Evolutionary conservation across 495 filamentous ascomycete species (phyloP), one percentile per base, ranked within the genome.

Genomic region (Penicillium crystallinum): DNA sequence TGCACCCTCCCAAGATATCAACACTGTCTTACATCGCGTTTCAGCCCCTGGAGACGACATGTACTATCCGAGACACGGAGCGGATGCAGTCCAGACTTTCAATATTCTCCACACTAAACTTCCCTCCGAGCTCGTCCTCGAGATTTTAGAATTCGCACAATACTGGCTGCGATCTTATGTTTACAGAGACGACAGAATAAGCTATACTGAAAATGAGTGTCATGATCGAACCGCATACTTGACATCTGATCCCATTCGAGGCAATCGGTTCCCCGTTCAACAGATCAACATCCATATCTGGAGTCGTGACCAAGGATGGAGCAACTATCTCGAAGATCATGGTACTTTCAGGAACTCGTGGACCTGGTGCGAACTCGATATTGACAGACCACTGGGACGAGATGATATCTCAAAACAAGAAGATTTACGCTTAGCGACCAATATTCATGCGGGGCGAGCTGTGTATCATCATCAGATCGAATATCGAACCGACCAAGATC

Each of bases 301-400:
- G 30, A 79, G 74, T 51, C 65, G 68, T 38, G 82, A 86, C 46
- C 82, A 86, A 54, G 82, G 81, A 9, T 82, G 71, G 69, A 72
- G 73, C 30, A 64, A 63, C n/a, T 46, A 57, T 1, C 12, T 2
- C 7, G 15, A 22, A 4, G 49, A 66, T 27, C 54, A 65, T 9
- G 66, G 67, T 25, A 73, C 69, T 2, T 81, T 73, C 54, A 50
- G 55, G 10, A 62, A 57, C 12, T 80, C 78, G 0, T 82, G 65
- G 57, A 83, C 79, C 0, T 84, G 81, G 81, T 83, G 82, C 52
- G 79, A 81, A n/a, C 77, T 67, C n/a, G 80, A 76, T 0, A 53
- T 78, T 15, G 78, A 81, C 41, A 67, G 72, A 12, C 69, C 77
- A 38, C 65, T 15, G 25, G 17, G 35, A 12, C 36, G 50, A 36